These are phyloP conservation scores for Jasminum sambac DNA, from an alignment of 257 asterid genomes.

Conservation along the genomic window DNA sequence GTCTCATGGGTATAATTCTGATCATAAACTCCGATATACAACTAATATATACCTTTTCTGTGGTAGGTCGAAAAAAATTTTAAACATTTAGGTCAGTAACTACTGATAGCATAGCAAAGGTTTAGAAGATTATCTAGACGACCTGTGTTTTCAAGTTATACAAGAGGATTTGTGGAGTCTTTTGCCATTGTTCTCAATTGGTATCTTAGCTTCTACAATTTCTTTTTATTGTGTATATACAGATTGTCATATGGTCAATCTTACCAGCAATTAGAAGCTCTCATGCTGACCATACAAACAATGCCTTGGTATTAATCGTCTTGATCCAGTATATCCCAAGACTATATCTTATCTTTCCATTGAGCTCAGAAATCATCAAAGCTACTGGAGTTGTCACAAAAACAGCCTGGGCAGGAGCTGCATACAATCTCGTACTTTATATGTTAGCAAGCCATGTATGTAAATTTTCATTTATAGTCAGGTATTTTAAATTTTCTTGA, in stretches of 20 bases:
- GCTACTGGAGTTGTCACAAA: conserved; percentile 86
- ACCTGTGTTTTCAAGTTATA: background rate
- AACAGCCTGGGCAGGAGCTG: conserved; percentile 95
- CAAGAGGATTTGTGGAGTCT: background rate
- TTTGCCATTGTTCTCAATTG: background rate
- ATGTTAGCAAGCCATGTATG: conserved; percentile 90
- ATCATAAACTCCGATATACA: too few species aligned
- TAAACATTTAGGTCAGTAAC: background rate
- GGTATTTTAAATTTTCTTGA: background rate
- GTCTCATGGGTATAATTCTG: too few species aligned
- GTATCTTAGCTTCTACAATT: background rate
- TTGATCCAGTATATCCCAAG: conserved; percentile 72
- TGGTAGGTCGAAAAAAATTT: background rate
- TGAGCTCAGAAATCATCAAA: conserved; percentile 79
- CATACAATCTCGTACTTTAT: conserved; percentile 72
- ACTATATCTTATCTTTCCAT: conserved; percentile 74
- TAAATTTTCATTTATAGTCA: background rate
- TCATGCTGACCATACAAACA: conserved; percentile 77
- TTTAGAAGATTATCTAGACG: background rate
- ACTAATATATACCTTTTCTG: too few species aligned
- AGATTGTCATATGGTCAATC: conserved; percentile 86
- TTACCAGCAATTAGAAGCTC: conserved; percentile 80
- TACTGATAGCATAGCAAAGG: background rate
- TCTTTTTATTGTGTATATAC: conserved; percentile 25
- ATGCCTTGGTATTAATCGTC: conserved; percentile 61